phyloP scores from a whole-genome alignment of 495 filamentous ascomycete genomes.

The Daldinia bambusicola region DNA sequence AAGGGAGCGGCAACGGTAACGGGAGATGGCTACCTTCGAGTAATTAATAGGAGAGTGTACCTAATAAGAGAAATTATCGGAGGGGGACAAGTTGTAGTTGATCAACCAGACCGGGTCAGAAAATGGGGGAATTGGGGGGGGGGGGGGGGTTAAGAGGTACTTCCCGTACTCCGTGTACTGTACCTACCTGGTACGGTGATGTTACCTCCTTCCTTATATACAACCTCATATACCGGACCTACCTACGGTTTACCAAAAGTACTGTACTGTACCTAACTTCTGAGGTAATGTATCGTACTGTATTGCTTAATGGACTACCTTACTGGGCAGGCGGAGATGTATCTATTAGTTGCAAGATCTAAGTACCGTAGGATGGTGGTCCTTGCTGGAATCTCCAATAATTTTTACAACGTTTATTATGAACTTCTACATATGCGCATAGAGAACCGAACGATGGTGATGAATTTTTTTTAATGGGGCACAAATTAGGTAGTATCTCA shows the following conservation, averaged over 20 bases:
- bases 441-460: constrained; percentile 29
- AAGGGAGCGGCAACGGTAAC: constrained; percentile 51
- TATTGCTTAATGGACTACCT: neutral
- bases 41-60: constrained; percentile 46
- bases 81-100: constrained; percentile 45
- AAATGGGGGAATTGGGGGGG: constrained; percentile 39
- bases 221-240: neutral
- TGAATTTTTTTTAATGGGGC: constrained; percentile 37
- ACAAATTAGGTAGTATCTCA: constrained; percentile 35
- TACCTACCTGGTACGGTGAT: constrained; percentile 16
- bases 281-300: neutral
- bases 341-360: constrained; percentile 3
- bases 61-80: constrained; percentile 53
- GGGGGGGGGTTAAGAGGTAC: constrained; percentile 26
- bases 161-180: constrained; percentile 18
- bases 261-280: too few species aligned
- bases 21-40: constrained; percentile 48
- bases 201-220: constrained; percentile 10
- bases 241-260: too few species aligned
- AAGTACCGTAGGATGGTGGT: constrained; percentile 12
- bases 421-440: constrained; percentile 10
- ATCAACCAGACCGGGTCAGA: constrained; percentile 47
- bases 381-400: constrained; percentile 11
- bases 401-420: constrained; percentile 2
- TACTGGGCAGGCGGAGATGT: neutral